Percentiles rank a stretch among this genome's conserved stretches.
Evolutionary conservation across 1,139 yeast genomes (phyloP).

Genomic region (Lodderomyces metapsilosis): DNA sequence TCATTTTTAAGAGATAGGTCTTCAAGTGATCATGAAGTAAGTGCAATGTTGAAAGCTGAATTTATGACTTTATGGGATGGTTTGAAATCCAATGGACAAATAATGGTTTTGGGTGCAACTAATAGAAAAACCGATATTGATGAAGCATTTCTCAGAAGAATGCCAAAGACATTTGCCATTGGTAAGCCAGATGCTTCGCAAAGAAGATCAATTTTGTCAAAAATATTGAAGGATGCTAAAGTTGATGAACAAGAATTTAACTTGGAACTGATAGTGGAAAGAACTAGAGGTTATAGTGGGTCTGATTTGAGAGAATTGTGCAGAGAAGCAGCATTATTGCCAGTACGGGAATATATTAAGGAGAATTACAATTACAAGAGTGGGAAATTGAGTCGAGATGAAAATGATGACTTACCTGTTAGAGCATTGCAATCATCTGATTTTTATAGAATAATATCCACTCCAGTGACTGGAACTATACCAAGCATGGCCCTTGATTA

Average conservation of each 20-base stretch:
- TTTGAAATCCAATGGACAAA: slow-evolving; percentile 68
- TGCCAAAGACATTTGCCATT: slow-evolving; percentile 88
- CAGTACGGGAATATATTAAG: slow-evolving; percentile 82
- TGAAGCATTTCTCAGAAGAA: slow-evolving; percentile 84
- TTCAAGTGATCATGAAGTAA: slow-evolving; percentile 89
- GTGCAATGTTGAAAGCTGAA: slow-evolving; percentile 92
- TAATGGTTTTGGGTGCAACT: slow-evolving; percentile 92
- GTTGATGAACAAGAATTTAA: slow-evolving; percentile 59
- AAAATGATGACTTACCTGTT: slow-evolving; percentile 31
- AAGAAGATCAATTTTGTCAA: slow-evolving; percentile 64
- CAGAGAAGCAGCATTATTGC: slow-evolving; percentile 88
- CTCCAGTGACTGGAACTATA: slow-evolving; percentile 23
- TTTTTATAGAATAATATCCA: slow-evolving; percentile 28
- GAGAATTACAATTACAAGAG: slow-evolving; percentile 40
- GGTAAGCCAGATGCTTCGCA: slow-evolving; percentile 70
- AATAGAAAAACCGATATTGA: slow-evolving; percentile 91
- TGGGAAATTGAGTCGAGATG: slow-evolving; percentile 35
- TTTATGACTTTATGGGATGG: slow-evolving; percentile 99
- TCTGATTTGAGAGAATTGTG: slow-evolving; percentile 89
- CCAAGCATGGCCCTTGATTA: slow-evolving; percentile 35
- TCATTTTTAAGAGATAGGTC: slow-evolving; percentile 87
- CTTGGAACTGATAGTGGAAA: slow-evolving; percentile 54
- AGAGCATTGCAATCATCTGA: slow-evolving; percentile 48
- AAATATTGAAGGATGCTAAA: slow-evolving; percentile 64
- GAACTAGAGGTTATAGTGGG: slow-evolving; percentile 81